Evolutionary conservation across 2,329 filamentous ascomycete genomes (phyloP), one percentile per base, ranked within the genome.

Genomic region (Sporothrix mexicana): DNA sequence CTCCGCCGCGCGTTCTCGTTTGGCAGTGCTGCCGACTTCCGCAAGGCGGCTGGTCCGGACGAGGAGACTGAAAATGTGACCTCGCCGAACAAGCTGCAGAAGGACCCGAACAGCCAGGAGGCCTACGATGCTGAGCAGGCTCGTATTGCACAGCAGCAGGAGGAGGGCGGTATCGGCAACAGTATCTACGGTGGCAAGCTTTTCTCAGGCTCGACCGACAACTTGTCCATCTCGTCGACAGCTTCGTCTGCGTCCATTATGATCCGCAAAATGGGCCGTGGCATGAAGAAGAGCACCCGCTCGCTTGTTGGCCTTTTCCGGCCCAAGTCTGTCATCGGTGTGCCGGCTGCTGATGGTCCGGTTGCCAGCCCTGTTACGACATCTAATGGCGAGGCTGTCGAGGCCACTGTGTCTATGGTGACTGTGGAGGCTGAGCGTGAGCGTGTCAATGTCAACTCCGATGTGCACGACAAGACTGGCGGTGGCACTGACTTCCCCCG

Each of bases 241-340:
- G 93, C 93, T 23, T 97, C 94, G 7, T 97, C 93, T 23, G 93
- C 93, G 47, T 97, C 94, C 43, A 90, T 97, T 77, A 97, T 97
- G 93, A 92, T 99, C 76, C 91, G 96, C 70, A 99, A 99, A 85
- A 99, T 99, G 96, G 96, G 96, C 72, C 94, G 94, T 76, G 95
- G 95, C n/a, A 92, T 98, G 90, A 98, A 97, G 87, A 97, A 96
- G 83, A 92, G 94, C 69, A 92, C 92, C 20, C 89, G 95, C 66
- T 98, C 95, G 30, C 88, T 99, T 71, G 97, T 97, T 77, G 96
- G 96, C 36, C 86, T 99, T 8, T 99, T 99, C 84, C 88, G 96
- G 75, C 95, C 96, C 0, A 99, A 98, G 81, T 98, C 95, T 0
- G 87, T 97, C 17, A 88, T 95, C 77, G 95, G 94, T 45, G 90